Base-by-base conservation (phyloP, 495 filamentous ascomycete genomes). In the Xylaria nigripes region DNA sequence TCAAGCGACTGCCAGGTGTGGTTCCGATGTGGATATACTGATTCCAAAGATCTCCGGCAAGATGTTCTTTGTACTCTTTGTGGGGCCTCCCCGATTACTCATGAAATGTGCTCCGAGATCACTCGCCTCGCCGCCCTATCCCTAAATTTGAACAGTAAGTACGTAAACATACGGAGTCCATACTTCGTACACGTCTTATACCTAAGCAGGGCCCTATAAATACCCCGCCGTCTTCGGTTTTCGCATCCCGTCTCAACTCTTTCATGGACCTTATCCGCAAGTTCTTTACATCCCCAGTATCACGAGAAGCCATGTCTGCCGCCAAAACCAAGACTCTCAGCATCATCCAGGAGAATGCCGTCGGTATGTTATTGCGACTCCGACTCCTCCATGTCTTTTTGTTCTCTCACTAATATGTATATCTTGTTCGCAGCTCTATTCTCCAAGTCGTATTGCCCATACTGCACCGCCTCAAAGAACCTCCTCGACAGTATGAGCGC, bases 401-500 rank as follows among this genome's bases (percentile, higher is more conserved):
- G 13, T 15, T 5, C 7, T 16, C 19, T 22, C 21, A 24, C 51
- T 54, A 48, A 54, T 38, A 15, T 16, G 2, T 50, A 10, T n/a
- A 1, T 23, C 6, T 41, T 21, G 8, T 47, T 38, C 18, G 40
- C 29, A 91, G 88, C 91, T 56, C 86, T 98, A 59, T 98, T 98
- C 81, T 87, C 82, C 68, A 99, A 99, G 75, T 88, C 85, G 13
- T 95, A 86, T 73, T 99, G 93, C 80, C 91, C 92, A n/a, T 92
- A 95, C 81, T 97, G 92, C 78, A 73, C 67, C 27, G 78, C 90
- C 50, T 81, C 83, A 58, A 96, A 96, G 82, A 48, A 69, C 9
- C 74, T 89, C 34, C 76, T 99, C 60, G 77, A 72, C 60, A 71
- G 82, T 34, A 45, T 81, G 54, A 81, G 82, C 58, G 90, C 88